Evolutionary conservation across 225 moss, liverwort and hornwort species (phyloP).

Genomic region (Thuidium tamariscinum): DNA sequence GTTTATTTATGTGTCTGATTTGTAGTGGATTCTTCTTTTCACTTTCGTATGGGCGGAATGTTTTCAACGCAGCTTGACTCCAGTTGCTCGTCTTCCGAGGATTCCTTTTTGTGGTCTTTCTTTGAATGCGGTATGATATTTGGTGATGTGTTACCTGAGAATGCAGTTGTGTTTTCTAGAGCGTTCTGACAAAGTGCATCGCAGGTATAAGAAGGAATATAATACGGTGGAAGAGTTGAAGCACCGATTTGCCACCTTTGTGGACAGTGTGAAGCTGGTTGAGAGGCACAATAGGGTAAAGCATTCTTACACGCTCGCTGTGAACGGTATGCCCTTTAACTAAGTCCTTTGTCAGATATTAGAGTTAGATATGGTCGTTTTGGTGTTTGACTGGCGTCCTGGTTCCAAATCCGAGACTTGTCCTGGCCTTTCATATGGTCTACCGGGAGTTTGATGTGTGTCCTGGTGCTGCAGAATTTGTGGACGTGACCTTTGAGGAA

Average conservation of each 20-base stretch:
- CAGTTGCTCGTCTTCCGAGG: background rate
- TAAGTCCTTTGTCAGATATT: background rate
- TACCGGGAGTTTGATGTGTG: background rate
- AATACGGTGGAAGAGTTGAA: constrained; percentile 55
- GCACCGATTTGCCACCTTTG: constrained; percentile 57
- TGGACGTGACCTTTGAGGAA: constrained; percentile 78
- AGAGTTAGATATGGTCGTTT: background rate
- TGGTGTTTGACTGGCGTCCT: background rate
- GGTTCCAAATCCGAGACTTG: background rate
- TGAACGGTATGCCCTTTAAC: constrained; percentile 45
- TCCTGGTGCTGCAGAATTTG: constrained; percentile 52
- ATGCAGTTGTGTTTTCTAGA: background rate
- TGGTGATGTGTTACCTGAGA: background rate
- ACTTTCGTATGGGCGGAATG: background rate
- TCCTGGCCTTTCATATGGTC: background rate
- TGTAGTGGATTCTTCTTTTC: background rate
- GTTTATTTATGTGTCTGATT: background rate
- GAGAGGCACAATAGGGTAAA: constrained; percentile 59
- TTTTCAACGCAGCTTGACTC: background rate
- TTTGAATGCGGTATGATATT: background rate
- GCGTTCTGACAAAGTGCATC: background rate
- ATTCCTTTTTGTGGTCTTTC: background rate
- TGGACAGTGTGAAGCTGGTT: constrained; percentile 68
- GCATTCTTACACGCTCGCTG: constrained; percentile 72
- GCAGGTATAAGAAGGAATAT: constrained; percentile 81